phyloP scores from a whole-genome alignment of 2,329 filamentous ascomycete genomes.

The Didymella pinodella region DNA sequence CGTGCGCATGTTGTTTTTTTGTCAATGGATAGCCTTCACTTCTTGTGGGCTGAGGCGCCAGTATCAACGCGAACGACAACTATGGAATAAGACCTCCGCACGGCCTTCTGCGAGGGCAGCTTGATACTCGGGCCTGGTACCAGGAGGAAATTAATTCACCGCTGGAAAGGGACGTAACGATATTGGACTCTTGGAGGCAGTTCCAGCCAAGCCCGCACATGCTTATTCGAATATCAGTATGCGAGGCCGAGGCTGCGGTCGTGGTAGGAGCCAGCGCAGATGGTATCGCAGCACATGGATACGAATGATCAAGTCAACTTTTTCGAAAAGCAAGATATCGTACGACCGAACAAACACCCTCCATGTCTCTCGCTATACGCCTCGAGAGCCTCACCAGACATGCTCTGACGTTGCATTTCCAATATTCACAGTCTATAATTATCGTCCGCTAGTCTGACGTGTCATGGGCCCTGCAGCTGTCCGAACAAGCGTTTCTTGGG shows the following conservation, averaged over 20 bases:
- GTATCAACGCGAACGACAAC: neutral
- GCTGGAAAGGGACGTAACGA: slow-evolving; percentile 7
- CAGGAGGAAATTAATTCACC: neutral
- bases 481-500: slow-evolving; percentile 12
- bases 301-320: neutral
- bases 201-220: neutral
- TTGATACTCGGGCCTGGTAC: neutral
- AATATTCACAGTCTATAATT: slow-evolving; percentile 8
- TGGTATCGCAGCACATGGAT: neutral
- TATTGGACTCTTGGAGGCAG: neutral
- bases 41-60: neutral
- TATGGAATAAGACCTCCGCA: neutral
- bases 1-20: neutral
- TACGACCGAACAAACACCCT: neutral
- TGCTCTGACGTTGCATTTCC: slow-evolving; percentile 15
- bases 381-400: neutral
- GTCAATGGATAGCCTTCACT: neutral
- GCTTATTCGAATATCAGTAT: neutral
- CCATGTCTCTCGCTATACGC: slow-evolving; percentile 10
- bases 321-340: neutral
- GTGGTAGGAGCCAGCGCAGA: neutral
- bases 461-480: slow-evolving; percentile 10
- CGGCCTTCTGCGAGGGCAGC: neutral
- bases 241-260: neutral
- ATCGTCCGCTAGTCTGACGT: neutral